Evolutionary conservation across 768 basidiomycete species (phyloP).

Genomic region (Mycena crocata): DNA sequence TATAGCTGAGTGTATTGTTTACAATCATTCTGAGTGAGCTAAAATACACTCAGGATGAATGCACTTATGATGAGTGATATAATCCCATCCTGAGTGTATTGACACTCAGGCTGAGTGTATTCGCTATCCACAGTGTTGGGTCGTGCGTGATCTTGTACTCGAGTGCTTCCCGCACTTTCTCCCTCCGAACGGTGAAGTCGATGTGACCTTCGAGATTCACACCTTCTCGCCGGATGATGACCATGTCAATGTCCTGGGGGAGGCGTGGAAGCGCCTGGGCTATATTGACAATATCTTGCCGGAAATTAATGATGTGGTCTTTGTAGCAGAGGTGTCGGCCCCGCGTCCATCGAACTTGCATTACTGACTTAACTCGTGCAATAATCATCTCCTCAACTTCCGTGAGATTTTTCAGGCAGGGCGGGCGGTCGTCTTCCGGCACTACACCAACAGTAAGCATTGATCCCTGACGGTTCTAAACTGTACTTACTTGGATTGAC

Average conservation of each 20-base stretch:
- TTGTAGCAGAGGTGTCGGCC: conserved; percentile 29
- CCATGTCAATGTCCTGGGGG: conserved; percentile 24
- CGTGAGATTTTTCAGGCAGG: conserved; percentile 15
- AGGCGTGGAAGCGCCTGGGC: conserved; percentile 22
- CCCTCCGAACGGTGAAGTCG: conserved; percentile 9
- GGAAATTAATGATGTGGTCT: conserved; percentile 28
- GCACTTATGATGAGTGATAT: too few relatives aligned
- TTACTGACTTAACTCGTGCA: conserved; percentile 24
- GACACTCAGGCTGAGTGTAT: too few relatives aligned
- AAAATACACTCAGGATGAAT: too few relatives aligned
- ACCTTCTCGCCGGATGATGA: conserved; percentile 20
- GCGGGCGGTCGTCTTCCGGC: background rate
- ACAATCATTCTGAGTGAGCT: too few relatives aligned
- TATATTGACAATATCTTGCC: conserved; percentile 17
- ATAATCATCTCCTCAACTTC: conserved; percentile 28
- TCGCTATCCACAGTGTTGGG: too few relatives aligned
- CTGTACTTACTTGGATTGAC: conserved; percentile 11
- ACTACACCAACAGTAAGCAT: background rate
- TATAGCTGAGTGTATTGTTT: too few relatives aligned
- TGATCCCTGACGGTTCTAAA: too few relatives aligned
- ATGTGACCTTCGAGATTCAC: conserved; percentile 5
- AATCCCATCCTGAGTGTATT: too few relatives aligned
- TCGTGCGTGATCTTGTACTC: conserved; percentile 26
- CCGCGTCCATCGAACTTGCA: conserved; percentile 29
- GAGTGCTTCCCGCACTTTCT: conserved; percentile 21